Base-by-base conservation (phyloP, 139 green algal species). In the Chlorella sorokiniana region DNA sequence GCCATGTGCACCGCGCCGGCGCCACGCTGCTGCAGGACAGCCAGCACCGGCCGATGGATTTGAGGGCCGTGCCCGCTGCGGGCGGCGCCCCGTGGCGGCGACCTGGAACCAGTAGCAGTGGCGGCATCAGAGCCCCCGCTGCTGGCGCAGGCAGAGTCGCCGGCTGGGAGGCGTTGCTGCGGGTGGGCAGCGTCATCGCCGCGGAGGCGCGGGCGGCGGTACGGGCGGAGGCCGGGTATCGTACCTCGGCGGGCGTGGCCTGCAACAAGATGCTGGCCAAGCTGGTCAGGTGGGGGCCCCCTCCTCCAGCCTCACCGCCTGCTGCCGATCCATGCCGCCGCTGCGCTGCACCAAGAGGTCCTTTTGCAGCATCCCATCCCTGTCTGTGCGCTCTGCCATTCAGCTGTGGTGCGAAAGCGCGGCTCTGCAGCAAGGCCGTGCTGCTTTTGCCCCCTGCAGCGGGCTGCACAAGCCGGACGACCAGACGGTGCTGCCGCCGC, bases 381-480 rank as follows among this genome's bases (percentile, higher is more conserved):
- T 16, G 11, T 11, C 48, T 16, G 16, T 56, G 48, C 48, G 14
- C 48, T 56, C 48, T 56, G 48, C 16, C 48, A 25, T 16, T 25
- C 48, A 56, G 16, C 14, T 56, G 16, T 56, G 48, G 16, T 56
- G n/a, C n/a, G n/a, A n/a, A n/a, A n/a, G n/a, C n/a, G n/a, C n/a
- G n/a, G n/a, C n/a, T n/a, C n/a, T n/a, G n/a, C n/a, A 56, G 11
- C 56, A 65, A 29, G 6, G 18, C 23, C 6, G 18, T 65, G 18
- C 23, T n/a, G 56, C 56, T 22, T n/a, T 65, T 65, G 56, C 22
- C 6, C n/a, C 3, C 33, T 56, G 54, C 73, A 79, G 73, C 29
- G 93, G 91, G 33, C 83, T 97, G 70, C 91, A 97, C 86, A 97
- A 97, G 83, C 94, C 94, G 0, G 87, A 97, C 72, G 93, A 94